These are phyloP conservation scores for Moesziomyces aphidis DNA, from an alignment of 1,284 basidiomycete species.

Conservation along the genomic window DNA sequence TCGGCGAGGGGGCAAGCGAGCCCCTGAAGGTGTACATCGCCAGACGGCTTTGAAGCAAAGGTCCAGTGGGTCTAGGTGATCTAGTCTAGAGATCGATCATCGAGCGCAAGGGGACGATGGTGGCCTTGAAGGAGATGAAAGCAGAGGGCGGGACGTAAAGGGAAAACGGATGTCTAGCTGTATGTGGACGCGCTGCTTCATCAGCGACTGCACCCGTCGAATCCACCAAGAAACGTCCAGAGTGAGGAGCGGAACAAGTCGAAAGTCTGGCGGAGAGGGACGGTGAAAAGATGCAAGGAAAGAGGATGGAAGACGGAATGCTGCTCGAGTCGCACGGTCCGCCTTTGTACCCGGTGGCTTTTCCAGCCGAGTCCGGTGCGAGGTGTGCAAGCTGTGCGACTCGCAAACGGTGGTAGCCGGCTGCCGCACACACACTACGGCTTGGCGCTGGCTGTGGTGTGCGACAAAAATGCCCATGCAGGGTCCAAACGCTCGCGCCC, in stretches of 20 bases:
- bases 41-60: neutral
- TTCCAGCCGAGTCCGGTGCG: no score
- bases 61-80: no score
- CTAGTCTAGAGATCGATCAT: no score
- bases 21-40: slow-evolving; percentile 33
- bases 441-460: no score
- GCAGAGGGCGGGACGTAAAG: no score
- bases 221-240: neutral
- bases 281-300: neutral
- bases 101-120: no score
- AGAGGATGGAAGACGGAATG: neutral
- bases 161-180: neutral
- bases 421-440: no score
- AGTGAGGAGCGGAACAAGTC: neutral
- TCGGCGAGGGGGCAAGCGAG: slow-evolving; percentile 33
- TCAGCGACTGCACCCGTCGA: neutral
- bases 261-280: neutral
- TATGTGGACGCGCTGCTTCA: neutral
- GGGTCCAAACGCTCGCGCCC: neutral
- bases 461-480: neutral
- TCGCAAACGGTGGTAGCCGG: no score
- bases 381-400: no score
- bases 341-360: neutral
- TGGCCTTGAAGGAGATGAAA: no score
- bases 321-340: neutral